Conservation (phyloP, 371 early-diverging fungal genomes). For the Apophysomyces variabilis region DNA sequence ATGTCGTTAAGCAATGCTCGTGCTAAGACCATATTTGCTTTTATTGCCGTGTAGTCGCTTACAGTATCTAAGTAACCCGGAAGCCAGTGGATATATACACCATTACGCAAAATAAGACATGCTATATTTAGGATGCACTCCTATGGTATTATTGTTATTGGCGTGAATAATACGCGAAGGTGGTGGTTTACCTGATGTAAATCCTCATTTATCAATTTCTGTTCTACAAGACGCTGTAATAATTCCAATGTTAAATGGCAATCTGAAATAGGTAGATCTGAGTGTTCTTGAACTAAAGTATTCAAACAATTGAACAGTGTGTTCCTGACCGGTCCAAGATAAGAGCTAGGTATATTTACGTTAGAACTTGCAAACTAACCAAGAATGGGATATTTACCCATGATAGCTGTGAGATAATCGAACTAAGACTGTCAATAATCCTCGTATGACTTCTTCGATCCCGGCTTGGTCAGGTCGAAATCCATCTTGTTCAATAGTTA, state of each 20-base stretch:
- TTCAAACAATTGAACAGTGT: not conserved
- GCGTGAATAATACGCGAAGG: no score
- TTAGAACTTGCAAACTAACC: not conserved
- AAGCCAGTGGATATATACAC: slow-evolving; percentile 3
- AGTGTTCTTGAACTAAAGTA: not conserved
- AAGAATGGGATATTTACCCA: not conserved
- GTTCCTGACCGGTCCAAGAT: not conserved
- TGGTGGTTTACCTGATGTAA: not conserved
- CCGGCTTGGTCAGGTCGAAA: not conserved
- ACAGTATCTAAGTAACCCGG: not conserved
- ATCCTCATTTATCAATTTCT: not conserved
- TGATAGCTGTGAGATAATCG: not conserved
- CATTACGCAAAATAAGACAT: not conserved
- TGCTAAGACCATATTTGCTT: not conserved
- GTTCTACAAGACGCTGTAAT: not conserved
- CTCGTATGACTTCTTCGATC: not conserved
- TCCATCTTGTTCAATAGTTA: not conserved
- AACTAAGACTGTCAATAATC: not conserved
- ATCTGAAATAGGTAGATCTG: not conserved
- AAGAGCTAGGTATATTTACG: not conserved
- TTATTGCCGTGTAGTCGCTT: not conserved
- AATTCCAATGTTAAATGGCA: not conserved
- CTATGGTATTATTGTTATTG: not conserved
- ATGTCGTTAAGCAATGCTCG: not conserved
- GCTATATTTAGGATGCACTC: not conserved